Conservation (phyloP, 2,329 filamentous ascomycete genomes). For the Orbilia blumenaviensis region DNA sequence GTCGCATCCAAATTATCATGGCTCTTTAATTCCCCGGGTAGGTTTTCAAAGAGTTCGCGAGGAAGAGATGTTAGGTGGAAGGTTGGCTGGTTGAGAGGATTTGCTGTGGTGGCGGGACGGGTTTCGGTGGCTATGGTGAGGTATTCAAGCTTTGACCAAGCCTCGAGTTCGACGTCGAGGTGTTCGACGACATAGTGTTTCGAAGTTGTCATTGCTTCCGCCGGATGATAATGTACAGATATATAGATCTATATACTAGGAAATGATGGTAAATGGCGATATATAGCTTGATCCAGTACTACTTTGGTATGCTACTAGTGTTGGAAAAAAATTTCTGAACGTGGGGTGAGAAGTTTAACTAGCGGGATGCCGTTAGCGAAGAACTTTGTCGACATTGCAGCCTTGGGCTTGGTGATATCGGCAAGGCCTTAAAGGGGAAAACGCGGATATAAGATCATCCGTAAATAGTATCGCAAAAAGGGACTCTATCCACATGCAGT, state of each 20-base stretch:
- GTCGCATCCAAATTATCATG: conserved; percentile 74
- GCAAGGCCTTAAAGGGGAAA: not conserved
- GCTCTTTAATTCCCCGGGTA: conserved; percentile 68
- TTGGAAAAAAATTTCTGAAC: conserved; percentile 35
- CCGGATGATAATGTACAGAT: not conserved
- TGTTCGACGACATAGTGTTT: conserved; percentile 62
- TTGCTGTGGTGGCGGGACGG: conserved; percentile 58
- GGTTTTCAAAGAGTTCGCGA: conserved; percentile 66
- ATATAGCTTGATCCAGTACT: too few relatives aligned
- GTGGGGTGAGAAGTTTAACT: conserved; percentile 25
- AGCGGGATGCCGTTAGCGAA: conserved; percentile 13
- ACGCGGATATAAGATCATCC: too few relatives aligned
- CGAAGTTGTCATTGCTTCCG: conserved; percentile 7
- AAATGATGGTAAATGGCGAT: not conserved
- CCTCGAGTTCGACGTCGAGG: conserved; percentile 90
- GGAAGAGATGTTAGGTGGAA: conserved; percentile 88
- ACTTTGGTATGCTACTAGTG: too few relatives aligned
- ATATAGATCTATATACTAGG: not conserved
- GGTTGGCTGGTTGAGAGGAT: conserved; percentile 62
- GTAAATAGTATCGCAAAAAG: not conserved
- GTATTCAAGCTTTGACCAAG: conserved; percentile 96
- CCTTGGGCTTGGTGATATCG: not conserved
- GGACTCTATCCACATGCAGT: not conserved
- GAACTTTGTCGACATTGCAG: not conserved
- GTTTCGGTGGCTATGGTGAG: conserved; percentile 85